Conservation (phyloP, 345 rosid species). For the Salix caprea region DNA sequence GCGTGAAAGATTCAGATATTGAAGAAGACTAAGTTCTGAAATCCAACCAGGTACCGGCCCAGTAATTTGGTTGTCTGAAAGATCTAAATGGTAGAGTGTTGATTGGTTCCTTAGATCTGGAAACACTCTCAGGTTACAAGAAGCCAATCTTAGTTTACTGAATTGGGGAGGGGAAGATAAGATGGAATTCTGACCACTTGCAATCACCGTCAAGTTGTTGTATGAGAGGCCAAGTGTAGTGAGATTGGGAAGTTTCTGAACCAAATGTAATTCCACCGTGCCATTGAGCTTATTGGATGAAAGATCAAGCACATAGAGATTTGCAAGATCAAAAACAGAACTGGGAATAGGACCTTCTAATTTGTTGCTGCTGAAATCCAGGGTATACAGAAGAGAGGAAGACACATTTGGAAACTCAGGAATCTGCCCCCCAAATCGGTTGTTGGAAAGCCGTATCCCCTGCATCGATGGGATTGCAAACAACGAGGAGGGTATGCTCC, state of each 20-base stretch:
- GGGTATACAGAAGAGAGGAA: neutral
- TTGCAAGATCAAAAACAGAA: slow-evolving; percentile 11
- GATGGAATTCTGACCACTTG: neutral
- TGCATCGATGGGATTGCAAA: slow-evolving; percentile 16
- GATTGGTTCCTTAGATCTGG: slow-evolving; percentile 33
- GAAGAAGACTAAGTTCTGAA: slow-evolving; percentile 9
- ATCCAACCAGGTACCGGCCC: slow-evolving; percentile 47
- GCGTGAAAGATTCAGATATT: slow-evolving; percentile 14
- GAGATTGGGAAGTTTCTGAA: slow-evolving; percentile 28
- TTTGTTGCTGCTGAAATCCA: slow-evolving; percentile 42
- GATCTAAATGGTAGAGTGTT: slow-evolving; percentile 16
- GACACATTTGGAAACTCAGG: neutral
- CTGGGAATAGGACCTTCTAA: slow-evolving; percentile 26
- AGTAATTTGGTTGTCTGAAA: slow-evolving; percentile 40
- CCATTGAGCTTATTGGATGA: slow-evolving; percentile 47
- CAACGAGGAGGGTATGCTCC: slow-evolving; percentile 28
- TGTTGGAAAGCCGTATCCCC: slow-evolving; percentile 20
- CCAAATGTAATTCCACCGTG: slow-evolving; percentile 14
- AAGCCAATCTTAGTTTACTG: slow-evolving; percentile 34
- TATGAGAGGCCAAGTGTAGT: slow-evolving; percentile 29
- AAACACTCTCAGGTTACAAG: slow-evolving; percentile 33
- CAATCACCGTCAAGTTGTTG: slow-evolving; percentile 28
- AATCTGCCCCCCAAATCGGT: slow-evolving; percentile 26
- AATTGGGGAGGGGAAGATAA: slow-evolving; percentile 5
- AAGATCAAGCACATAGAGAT: slow-evolving; percentile 26